Base-by-base conservation (phyloP, 2,329 filamentous ascomycete species). In the Colletotrichum endophyticum region DNA sequence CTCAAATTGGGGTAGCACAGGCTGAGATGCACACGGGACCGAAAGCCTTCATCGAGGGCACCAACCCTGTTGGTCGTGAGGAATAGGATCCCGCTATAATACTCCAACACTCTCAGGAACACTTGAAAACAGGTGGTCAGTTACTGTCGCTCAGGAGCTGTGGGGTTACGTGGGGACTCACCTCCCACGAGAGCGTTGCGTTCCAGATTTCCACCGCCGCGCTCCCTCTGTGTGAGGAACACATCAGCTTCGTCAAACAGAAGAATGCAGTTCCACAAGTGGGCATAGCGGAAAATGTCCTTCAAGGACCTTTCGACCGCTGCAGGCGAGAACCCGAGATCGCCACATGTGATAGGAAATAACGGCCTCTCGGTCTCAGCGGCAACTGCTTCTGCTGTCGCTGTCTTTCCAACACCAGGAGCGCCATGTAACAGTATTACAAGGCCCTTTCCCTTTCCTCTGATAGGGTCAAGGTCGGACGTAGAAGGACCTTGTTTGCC, bases 41-140 rank as follows among this genome's bases (percentile, higher is more conserved):
- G 81, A 78, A 87, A 87, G 3, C 87, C 87, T 64, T 87, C 86
- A 74, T 89, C 87, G n/a, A 89, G 84, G 8, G 80, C 80, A 2
- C 86, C 85, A 2, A 88, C 84, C 3, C 86, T 84, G 79, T 89
- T 89, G 9, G 87, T 89, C 0, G 87, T 89, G 8, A 89, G 81
- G 78, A 86, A 86, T 1, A 88, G 78, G 66, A 88, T 85, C 2
- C 86, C 86, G 4, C 79, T 76, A 70, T 86, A 87, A 78, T 87
- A 87, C 71, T 87, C 86, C 1, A 88, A 79, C 0, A 84, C 80
- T 0, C 85, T 81, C 6, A 88, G 81, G 66, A 88, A 87, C 5
- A 87, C 85, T 34, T 13, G 5, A 1, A 34, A 34, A 13, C 32
- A 1, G 32, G 6, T 13, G 32, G 6, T 34, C 32, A 34, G 32